Base-by-base conservation (phyloP, 768 basidiomycete genomes). In the Hericium alpestre region DNA sequence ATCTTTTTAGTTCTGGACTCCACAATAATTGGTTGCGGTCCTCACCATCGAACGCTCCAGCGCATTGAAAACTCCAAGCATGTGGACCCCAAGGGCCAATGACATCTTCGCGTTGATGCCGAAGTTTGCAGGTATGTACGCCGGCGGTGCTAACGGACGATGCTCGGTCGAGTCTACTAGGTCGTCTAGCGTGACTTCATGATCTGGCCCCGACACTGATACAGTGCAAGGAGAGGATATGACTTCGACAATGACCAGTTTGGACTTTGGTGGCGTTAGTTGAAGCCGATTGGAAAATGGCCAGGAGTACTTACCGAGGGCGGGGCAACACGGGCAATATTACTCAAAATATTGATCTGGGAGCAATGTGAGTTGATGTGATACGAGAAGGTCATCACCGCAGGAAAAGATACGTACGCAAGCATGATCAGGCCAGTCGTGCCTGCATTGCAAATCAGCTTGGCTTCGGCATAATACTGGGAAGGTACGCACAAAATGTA, bases 361-460 rank as follows among this genome's bases (percentile, higher is more conserved):
- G 38, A 7, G 13, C 18, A 6, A 52, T n/a, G 50, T 59, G 16
- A 59, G 50, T 32, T 37, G 18, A 32, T 32, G 32, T 32, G 32
- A 32, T 32, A 32, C 32, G 32, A 32, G 32, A 32, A 32, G 32
- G 1, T 32, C 32, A 32, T 32, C 16, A 41, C 20, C 16, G 18
- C 39, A 16, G 18, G 25, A 38, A 40, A 20, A 20, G 20, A 22
- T 25, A 56, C 52, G 38, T 54, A 58, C 57, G 20, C 57, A 58
- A 16, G 55, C 61, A 48, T 54, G 32, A 22, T 62, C 60, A 2
- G 61, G 61, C 61, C 61, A 62, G 38, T 62, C 56, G 54, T 62
- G 61, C 41, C 60, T 62, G 32, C n/a, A 51, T 11, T 27, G 10
- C 16, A 46, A 15, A 11, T 23, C 15, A n/a, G 47, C 16, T 20